phyloP scores from a whole-genome alignment of 2,329 filamentous ascomycete genomes.

The Trichoderma hamatum region DNA sequence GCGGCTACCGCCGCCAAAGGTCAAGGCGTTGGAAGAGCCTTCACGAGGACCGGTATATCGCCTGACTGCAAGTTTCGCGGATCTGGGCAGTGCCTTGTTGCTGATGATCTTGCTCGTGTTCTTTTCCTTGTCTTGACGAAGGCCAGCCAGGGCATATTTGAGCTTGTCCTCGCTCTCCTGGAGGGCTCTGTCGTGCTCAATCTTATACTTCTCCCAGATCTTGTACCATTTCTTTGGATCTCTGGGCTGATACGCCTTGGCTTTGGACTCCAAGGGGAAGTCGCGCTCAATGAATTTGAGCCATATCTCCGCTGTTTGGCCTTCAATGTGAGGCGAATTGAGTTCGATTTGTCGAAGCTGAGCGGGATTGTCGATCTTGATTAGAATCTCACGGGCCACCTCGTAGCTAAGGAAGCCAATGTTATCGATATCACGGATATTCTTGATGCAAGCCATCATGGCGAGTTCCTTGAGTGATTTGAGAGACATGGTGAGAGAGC shows the following conservation, averaged over 20 bases:
- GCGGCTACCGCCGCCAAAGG: conserved; percentile 52
- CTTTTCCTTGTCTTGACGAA: conserved; percentile 60
- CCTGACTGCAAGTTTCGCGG: conserved; percentile 41
- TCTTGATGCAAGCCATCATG: conserved; percentile 54
- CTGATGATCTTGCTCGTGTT: conserved; percentile 62
- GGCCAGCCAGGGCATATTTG: conserved; percentile 57
- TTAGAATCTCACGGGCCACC: conserved; percentile 65
- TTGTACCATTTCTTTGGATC: conserved; percentile 75
- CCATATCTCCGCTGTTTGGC: conserved; percentile 75
- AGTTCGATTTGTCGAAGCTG: conserved; percentile 77
- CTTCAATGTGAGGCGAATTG: conserved; percentile 74
- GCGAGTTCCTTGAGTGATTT: conserved; percentile 57
- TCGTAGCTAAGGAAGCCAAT: conserved; percentile 72
- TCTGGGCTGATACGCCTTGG: conserved; percentile 65
- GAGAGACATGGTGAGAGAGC: conserved; percentile 43
- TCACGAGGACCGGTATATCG: conserved; percentile 38
- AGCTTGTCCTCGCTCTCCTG: conserved; percentile 63
- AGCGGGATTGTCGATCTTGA: conserved; percentile 69
- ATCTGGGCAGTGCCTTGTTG: conserved; percentile 49
- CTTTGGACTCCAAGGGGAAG: conserved; percentile 66
- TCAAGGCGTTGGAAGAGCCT: conserved; percentile 40
- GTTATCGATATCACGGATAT: conserved; percentile 63
- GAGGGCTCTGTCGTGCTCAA: conserved; percentile 59
- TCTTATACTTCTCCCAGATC: conserved; percentile 71
- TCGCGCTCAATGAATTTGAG: conserved; percentile 75